Evolutionary conservation across 2,329 filamentous ascomycete species (phyloP).

Genomic region (Nannizziopsis arthrosporioides): DNA sequence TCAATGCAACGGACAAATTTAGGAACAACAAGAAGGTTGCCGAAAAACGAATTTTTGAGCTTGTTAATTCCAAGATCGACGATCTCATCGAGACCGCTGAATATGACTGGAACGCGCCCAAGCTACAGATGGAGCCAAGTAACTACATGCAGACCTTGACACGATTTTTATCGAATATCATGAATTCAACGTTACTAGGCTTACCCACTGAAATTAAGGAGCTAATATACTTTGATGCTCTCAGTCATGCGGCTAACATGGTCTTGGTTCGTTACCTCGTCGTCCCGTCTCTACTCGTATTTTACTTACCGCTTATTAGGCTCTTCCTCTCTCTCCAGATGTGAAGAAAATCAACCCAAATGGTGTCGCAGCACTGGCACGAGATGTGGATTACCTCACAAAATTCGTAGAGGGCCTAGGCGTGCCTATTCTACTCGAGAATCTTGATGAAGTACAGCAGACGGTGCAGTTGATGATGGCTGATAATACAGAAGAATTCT

Average conservation of each 20-base stretch:
- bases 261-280: slow-evolving; percentile 51
- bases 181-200: slow-evolving; percentile 85
- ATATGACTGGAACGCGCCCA: slow-evolving; percentile 71
- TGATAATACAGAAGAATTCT: slow-evolving; percentile 93
- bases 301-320: slow-evolving; percentile 31
- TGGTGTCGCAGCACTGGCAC: slow-evolving; percentile 66
- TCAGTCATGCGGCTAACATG: slow-evolving; percentile 78
- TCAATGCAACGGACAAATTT: slow-evolving; percentile 78
- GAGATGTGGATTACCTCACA: slow-evolving; percentile 72
- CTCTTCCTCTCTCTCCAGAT: slow-evolving; percentile 62
- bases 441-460: slow-evolving; percentile 85
- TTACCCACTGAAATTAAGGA: slow-evolving; percentile 95
- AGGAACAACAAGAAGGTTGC: slow-evolving; percentile 85
- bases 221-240: slow-evolving; percentile 91
- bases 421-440: slow-evolving; percentile 77
- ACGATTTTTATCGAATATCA: slow-evolving; percentile 85
- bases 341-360: slow-evolving; percentile 81
- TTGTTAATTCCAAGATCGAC: slow-evolving; percentile 97
- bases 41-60: slow-evolving; percentile 93
- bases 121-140: slow-evolving; percentile 59
- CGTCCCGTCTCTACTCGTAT: neutral
- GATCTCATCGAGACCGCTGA: slow-evolving; percentile 94
- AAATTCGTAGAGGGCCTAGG: slow-evolving; percentile 79
- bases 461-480: slow-evolving; percentile 76
- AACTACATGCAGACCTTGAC: slow-evolving; percentile 95